These are phyloP conservation scores for Pseudocercospora crystallina DNA, from an alignment of 2,329 filamentous ascomycete species.

Conservation along the genomic window DNA sequence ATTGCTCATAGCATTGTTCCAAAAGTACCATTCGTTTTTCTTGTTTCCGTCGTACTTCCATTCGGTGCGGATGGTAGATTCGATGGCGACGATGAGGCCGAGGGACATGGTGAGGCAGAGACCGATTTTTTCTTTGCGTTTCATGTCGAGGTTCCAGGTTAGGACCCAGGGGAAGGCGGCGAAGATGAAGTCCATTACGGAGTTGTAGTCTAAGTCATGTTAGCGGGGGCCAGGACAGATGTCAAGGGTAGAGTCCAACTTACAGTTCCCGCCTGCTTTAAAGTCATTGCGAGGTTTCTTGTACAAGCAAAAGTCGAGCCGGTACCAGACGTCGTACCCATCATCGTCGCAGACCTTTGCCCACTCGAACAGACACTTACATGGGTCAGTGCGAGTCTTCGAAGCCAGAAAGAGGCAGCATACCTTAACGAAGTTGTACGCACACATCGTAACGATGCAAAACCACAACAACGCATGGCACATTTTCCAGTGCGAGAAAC, in stretches of 20 bases:
- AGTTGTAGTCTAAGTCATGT: slow-evolving; percentile 49
- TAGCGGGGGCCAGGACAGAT: neutral
- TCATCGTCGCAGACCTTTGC: slow-evolving; percentile 46
- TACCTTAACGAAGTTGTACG: slow-evolving; percentile 49
- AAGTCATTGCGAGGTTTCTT: slow-evolving; percentile 43
- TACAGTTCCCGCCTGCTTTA: slow-evolving; percentile 54
- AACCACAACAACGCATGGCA: slow-evolving; percentile 45
- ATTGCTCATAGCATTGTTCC: slow-evolving; percentile 49
- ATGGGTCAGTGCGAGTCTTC: slow-evolving; percentile 1
- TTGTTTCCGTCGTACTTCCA: slow-evolving; percentile 53
- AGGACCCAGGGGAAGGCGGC: slow-evolving; percentile 53
- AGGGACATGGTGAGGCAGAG: slow-evolving; percentile 54
- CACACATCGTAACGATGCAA: slow-evolving; percentile 52
- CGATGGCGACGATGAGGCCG: slow-evolving; percentile 52
- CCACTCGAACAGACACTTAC: slow-evolving; percentile 49
- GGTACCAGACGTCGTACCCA: slow-evolving; percentile 50
- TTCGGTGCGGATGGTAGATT: slow-evolving; percentile 48
- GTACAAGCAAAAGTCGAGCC: slow-evolving; percentile 48
- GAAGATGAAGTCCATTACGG: slow-evolving; percentile 56
- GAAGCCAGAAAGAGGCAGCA: neutral
- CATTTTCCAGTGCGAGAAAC: slow-evolving; percentile 21
- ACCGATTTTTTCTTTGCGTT: slow-evolving; percentile 50
- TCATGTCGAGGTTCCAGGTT: slow-evolving; percentile 51
- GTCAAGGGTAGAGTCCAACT: slow-evolving; percentile 24
- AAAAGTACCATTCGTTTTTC: slow-evolving; percentile 51